phyloP scores from a whole-genome alignment of 495 filamentous ascomycete species.

The Aspergillus sclerotiicarbonarius region DNA sequence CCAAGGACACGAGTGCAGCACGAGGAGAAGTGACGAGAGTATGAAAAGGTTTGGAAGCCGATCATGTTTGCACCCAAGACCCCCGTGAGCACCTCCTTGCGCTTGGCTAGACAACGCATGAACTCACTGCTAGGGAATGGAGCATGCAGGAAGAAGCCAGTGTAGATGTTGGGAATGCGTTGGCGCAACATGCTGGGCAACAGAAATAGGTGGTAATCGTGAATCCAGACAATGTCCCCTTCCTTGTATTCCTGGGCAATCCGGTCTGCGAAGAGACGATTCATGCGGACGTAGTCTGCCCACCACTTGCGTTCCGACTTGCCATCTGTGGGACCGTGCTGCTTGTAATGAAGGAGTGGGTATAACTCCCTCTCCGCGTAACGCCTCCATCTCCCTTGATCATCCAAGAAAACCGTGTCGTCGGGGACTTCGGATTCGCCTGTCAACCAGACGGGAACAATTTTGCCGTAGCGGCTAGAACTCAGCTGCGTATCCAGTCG shows the following conservation, averaged over 20 bases:
- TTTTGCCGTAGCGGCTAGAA: slow-evolving; percentile 64
- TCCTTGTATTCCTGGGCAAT: slow-evolving; percentile 83
- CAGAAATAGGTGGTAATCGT: slow-evolving; percentile 88
- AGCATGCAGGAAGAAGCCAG: slow-evolving; percentile 88
- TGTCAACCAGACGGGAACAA: slow-evolving; percentile 80
- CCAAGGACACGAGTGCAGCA: slow-evolving; percentile 86
- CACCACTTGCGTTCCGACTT: slow-evolving; percentile 76
- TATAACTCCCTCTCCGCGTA: slow-evolving; percentile 90
- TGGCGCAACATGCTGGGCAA: slow-evolving; percentile 83
- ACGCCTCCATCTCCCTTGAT: slow-evolving; percentile 78
- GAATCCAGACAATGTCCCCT: slow-evolving; percentile 85
- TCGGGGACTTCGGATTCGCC: slow-evolving; percentile 64
- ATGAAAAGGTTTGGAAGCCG: slow-evolving; percentile 90
- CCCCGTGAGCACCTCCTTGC: slow-evolving; percentile 85
- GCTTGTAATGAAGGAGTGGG: slow-evolving; percentile 89
- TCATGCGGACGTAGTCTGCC: slow-evolving; percentile 85
- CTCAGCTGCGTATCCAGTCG: slow-evolving; percentile 67
- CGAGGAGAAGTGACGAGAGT: slow-evolving; percentile 86
- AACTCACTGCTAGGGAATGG: slow-evolving; percentile 95
- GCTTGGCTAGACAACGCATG: slow-evolving; percentile 75
- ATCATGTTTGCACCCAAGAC: slow-evolving; percentile 87
- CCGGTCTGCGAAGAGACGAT: slow-evolving; percentile 81
- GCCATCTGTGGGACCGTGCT: slow-evolving; percentile 82
- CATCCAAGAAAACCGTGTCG: slow-evolving; percentile 65
- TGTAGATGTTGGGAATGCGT: slow-evolving; percentile 76